phyloP scores from a whole-genome alignment of 257 asterid species.

The Solanum ossicruentum region DNA sequence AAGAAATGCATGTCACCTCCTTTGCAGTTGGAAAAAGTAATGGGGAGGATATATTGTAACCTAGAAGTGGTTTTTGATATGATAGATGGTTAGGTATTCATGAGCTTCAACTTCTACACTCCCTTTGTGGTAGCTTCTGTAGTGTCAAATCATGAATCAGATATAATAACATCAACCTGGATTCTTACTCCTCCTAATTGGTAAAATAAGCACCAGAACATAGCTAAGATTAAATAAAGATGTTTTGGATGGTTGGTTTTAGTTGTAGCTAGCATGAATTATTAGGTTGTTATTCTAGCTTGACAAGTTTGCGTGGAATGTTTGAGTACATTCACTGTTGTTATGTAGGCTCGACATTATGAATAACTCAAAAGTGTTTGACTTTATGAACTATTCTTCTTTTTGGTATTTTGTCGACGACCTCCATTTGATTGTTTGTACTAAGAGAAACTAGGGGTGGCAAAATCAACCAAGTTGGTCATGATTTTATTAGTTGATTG shows the following conservation, averaged over 20 bases:
- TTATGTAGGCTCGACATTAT: neutral
- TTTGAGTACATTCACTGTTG: neutral
- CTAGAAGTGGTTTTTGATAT: constrained; percentile 84
- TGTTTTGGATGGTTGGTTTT: neutral
- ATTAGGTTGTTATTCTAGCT: neutral
- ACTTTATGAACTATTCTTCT: neutral
- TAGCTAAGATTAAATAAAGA: neutral
- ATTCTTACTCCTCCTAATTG: neutral
- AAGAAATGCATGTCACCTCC: neutral
- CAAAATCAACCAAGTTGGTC: neutral
- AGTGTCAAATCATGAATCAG: neutral
- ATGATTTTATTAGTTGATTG: neutral
- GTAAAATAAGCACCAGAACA: neutral
- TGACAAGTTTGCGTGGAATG: neutral
- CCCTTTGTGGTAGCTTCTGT: constrained; percentile 64
- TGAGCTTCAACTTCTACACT: constrained; percentile 45
- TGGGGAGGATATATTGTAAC: constrained; percentile 2
- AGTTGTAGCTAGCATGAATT: neutral
- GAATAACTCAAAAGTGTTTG: neutral
- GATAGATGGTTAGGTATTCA: constrained; percentile 64
- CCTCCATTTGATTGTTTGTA: neutral
- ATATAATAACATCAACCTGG: neutral
- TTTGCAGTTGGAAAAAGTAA: neutral
- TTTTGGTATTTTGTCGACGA: neutral
- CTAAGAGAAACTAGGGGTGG: neutral